Evolutionary conservation across 2,329 filamentous ascomycete species (phyloP).

Genomic region (Curvularia eragrostidis): DNA sequence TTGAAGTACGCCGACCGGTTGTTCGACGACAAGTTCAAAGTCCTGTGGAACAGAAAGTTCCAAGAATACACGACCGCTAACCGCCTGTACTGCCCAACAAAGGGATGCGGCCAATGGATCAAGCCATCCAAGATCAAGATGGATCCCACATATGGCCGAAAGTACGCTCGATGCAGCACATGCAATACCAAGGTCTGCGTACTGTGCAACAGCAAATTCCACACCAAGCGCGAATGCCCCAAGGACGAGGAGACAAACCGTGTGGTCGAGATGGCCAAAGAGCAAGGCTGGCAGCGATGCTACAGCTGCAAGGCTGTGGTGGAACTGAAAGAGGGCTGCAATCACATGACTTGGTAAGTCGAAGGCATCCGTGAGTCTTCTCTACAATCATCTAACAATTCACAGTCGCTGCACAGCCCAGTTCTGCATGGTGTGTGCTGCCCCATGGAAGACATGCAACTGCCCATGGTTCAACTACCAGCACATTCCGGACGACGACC

Average conservation of each 20-base stretch:
- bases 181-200: slow-evolving; percentile 80
- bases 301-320: slow-evolving; percentile 76
- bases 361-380: slow-evolving; percentile 8
- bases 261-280: slow-evolving; percentile 69
- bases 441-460: slow-evolving; percentile 81
- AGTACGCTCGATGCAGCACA: slow-evolving; percentile 71
- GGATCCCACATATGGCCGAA: slow-evolving; percentile 59
- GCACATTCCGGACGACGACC: slow-evolving; percentile 59
- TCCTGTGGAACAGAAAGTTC: slow-evolving; percentile 80
- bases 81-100: slow-evolving; percentile 77
- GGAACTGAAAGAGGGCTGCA: slow-evolving; percentile 81
- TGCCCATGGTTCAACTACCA: slow-evolving; percentile 80
- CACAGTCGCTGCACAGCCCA: slow-evolving; percentile 76
- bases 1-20: slow-evolving; percentile 77
- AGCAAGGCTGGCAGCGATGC: slow-evolving; percentile 77
- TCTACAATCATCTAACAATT: slow-evolving; percentile 21
- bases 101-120: slow-evolving; percentile 80
- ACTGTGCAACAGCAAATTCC: slow-evolving; percentile 76
- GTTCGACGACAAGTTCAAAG: slow-evolving; percentile 77
- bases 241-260: slow-evolving; percentile 70
- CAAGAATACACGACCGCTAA: slow-evolving; percentile 76
- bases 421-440: slow-evolving; percentile 86
- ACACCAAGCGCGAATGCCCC: slow-evolving; percentile 71
- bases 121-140: slow-evolving; percentile 71
- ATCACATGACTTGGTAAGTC: slow-evolving; percentile 84